Base-by-base conservation (phyloP, 179 eudicot species). In the Nepenthes alata region DNA sequence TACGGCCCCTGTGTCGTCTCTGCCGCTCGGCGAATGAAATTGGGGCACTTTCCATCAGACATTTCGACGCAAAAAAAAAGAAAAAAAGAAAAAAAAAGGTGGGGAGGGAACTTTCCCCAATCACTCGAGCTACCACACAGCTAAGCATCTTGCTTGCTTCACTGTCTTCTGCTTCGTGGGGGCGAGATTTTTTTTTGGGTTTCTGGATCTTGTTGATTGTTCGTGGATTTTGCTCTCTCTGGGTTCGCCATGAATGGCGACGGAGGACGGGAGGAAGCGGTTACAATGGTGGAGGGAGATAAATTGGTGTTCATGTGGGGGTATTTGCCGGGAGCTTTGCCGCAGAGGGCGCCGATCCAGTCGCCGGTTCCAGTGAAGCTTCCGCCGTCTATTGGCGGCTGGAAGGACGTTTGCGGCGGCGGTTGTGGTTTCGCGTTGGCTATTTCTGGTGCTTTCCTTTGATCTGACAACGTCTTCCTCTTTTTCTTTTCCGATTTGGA, bases 351-450 rank as follows among this genome's bases (percentile, higher is more conserved):
- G 65, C 98, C 97, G 67, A 53, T 93, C 15, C 77, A 81, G 61
- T 80, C 90, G 9, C 98, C 98, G 66, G 56, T 75, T 34, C 52
- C 60, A 25, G 90, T 89, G 36, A 76, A 68, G 77, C 68, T 82
- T 5, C 85, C 95, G 54, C 70, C 70, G 52, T 61, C 80, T 10
- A 39, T 60, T 54, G 84, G 73, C 0, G 68, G 65, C 5, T 93
- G 95, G 97, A 78, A 49, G 64, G 98, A 93, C 74, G 98, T 91
- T 47, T 84, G 84, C 54, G 96, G 96, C 45, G 98, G 98, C 4
- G 98, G 98, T 34, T 91, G 98, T 53, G 96, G 98, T 37, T 91
- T 91, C 58, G 96, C 96, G 58, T 83, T 86, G 88, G 96, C 96
- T 13, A 66, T 91, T 71, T 86, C 96, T 53, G 96, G 98, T 91